Conservation (phyloP, 148 eudicot species). For the Arbutus unedo region DNA sequence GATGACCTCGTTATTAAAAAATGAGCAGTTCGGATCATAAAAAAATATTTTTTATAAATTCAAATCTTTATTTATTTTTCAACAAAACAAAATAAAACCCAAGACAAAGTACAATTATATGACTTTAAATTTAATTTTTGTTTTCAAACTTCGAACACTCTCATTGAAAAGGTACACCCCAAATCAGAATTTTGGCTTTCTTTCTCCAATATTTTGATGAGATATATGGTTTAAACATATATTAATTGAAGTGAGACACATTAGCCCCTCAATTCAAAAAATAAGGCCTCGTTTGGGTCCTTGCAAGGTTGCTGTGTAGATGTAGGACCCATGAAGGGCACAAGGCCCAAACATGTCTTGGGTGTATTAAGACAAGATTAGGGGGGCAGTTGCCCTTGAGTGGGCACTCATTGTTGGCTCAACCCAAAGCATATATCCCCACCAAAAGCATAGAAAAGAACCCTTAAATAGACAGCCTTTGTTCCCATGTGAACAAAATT, state of each 20-base stretch:
- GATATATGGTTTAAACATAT: conserved; percentile 12
- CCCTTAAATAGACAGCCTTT: conserved; percentile 36
- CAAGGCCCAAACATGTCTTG: conserved; percentile 53
- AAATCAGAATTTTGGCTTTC: too few relatives aligned
- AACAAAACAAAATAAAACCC: too few relatives aligned
- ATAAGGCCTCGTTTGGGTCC: background rate
- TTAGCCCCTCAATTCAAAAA: background rate
- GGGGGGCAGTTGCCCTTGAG: conserved; percentile 27
- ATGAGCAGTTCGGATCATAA: too few relatives aligned
- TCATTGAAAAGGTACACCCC: too few relatives aligned
- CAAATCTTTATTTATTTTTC: too few relatives aligned
- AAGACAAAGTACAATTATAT: too few relatives aligned
- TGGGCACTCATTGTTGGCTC: conserved; percentile 50
- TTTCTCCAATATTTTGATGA: background rate
- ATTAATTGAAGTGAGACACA: background rate
- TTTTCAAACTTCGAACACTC: too few relatives aligned
- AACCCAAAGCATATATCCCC: conserved; percentile 51
- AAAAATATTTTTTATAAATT: too few relatives aligned
- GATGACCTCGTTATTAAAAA: too few relatives aligned
- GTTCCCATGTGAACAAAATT: conserved; percentile 55
- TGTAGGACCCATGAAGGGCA: conserved; percentile 42
- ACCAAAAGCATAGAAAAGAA: conserved; percentile 33
- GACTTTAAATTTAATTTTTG: too few relatives aligned
- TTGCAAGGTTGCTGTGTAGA: background rate
- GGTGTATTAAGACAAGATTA: conserved; percentile 64